Base-by-base conservation (phyloP, 768 basidiomycete genomes). In the Tylopilus balloui region DNA sequence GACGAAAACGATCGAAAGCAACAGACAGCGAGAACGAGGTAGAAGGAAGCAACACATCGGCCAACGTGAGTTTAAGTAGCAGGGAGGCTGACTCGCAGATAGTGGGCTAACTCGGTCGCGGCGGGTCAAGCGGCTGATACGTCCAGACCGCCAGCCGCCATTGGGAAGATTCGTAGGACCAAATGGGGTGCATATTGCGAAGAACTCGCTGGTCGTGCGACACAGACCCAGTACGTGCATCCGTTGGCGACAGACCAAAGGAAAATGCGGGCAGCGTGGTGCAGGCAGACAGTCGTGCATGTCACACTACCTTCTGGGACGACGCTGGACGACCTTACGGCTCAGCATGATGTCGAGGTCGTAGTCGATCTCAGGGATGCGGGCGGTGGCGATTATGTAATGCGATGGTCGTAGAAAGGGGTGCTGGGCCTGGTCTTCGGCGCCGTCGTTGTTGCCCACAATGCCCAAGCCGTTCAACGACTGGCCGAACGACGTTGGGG, bases 401-500 rank as follows among this genome's bases (percentile, higher is more conserved):
- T n/a, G n/a, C n/a, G n/a, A n/a, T n/a, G n/a, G n/a, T n/a, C 2
- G 31, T 15, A 34, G 6, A 34, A 8, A 34, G n/a, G 32, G 32
- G 32, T n/a, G 6, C n/a, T 17, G 32, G n/a, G n/a, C n/a, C n/a
- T n/a, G n/a, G n/a, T n/a, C n/a, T n/a, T n/a, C n/a, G n/a, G n/a
- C n/a, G n/a, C n/a, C n/a, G n/a, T 27, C 25, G 9, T 27, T 17
- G 10, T 20, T 15, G 1, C 38, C 43, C 28, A 46, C 11, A 12
- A 62, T 62, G 62, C 37, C 52, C 36, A 52, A 54, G n/a, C 56
- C 65, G 2, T 66, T 62, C 48, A 67, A 66, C 36, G 48, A 59
- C 48, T 66, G 65, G 64, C 64, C 64, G 20, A 67, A 67, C 25
- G 65, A 67, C 39, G 47, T 48, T 8, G 65, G 63, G 41, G 64